A percentile compares a stretch with the other conserved stretches of the same genome.
Evolutionary conservation across 331 rosid species (phyloP).

Genomic region (Quercus tomentella): DNA sequence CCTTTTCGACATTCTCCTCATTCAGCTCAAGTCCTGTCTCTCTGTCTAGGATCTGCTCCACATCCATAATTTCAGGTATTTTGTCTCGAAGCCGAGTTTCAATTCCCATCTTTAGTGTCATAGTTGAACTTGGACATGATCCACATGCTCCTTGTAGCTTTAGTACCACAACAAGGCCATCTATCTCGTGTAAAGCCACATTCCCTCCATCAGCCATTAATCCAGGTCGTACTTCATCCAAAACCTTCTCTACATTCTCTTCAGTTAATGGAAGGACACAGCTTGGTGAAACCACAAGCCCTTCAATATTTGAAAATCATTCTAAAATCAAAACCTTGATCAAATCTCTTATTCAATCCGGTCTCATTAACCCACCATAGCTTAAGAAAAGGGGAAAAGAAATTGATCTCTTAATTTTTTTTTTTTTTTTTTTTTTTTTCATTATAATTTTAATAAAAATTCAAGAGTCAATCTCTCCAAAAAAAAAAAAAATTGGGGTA

Average conservation of each 20-base stretch:
- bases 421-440: not conserved
- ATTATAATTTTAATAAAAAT: not conserved
- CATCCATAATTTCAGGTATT: slow-evolving; percentile 83
- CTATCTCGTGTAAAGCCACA: slow-evolving; percentile 92
- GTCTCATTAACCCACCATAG: not conserved
- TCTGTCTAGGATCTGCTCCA: slow-evolving; percentile 81
- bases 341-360: not conserved
- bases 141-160: slow-evolving; percentile 99
- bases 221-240: slow-evolving; percentile 92
- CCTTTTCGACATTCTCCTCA: slow-evolving; percentile 81
- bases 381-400: not conserved
- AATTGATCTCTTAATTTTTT: not conserved
- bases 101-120: slow-evolving; percentile 93
- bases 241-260: slow-evolving; percentile 91
- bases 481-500: too few relatives aligned
- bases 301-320: slow-evolving; percentile 39
- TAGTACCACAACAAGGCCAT: slow-evolving; percentile 88
- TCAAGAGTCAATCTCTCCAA: too few relatives aligned
- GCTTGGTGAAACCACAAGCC: slow-evolving; percentile 60
- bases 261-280: slow-evolving; percentile 84
- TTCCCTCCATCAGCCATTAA: slow-evolving; percentile 98
- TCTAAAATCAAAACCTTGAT: not conserved
- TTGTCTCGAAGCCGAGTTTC: slow-evolving; percentile 88
- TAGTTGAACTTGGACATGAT: slow-evolving; percentile 93
- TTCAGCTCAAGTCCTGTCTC: slow-evolving; percentile 88